A percentile compares a stretch with the other conserved stretches of the same genome.
Conservation (phyloP, 192 early-diverging fungal species). For the Jimgerdemannia lactiflua region DNA sequence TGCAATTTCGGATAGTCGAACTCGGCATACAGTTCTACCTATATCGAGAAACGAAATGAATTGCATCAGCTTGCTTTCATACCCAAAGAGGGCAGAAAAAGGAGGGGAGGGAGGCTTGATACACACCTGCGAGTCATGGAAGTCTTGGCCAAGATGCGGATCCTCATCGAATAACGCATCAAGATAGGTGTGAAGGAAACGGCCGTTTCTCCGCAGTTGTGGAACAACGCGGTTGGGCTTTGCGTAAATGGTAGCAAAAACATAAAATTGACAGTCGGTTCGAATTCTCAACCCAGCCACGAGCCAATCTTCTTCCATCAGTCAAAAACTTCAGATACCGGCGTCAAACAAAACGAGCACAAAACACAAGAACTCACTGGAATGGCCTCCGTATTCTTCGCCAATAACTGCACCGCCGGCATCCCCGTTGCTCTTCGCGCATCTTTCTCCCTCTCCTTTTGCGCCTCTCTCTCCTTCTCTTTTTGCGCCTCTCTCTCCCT, state of each 20-base stretch:
- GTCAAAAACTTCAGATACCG: too few relatives aligned
- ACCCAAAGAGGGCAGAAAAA: background rate
- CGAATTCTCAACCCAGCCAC: too few relatives aligned
- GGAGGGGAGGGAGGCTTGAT: background rate
- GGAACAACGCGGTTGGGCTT: constrained; percentile 65
- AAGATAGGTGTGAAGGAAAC: constrained; percentile 85
- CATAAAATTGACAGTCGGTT: background rate
- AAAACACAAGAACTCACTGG: constrained; percentile 47
- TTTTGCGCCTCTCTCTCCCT: background rate
- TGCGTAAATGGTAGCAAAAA: background rate
- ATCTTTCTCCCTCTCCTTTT: constrained; percentile 27
- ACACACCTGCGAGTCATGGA: constrained; percentile 62
- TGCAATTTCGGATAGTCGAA: constrained; percentile 74
- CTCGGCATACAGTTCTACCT: constrained; percentile 89
- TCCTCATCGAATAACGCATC: constrained; percentile 83
- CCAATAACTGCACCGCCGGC: constrained; percentile 79
- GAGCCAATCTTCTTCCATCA: too few relatives aligned
- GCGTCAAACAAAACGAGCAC: background rate
- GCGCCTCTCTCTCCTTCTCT: background rate
- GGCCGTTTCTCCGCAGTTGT: constrained; percentile 55
- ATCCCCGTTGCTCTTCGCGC: constrained; percentile 29
- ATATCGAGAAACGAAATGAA: background rate
- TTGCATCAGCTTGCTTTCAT: background rate
- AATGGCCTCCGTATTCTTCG: constrained; percentile 81
- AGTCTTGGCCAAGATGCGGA: constrained; percentile 64